Percentiles rank a stretch among this genome's conserved stretches.
These are phyloP conservation scores for Ogataea degrootiae DNA, from an alignment of 805 yeast species.

Conservation along the genomic window DNA sequence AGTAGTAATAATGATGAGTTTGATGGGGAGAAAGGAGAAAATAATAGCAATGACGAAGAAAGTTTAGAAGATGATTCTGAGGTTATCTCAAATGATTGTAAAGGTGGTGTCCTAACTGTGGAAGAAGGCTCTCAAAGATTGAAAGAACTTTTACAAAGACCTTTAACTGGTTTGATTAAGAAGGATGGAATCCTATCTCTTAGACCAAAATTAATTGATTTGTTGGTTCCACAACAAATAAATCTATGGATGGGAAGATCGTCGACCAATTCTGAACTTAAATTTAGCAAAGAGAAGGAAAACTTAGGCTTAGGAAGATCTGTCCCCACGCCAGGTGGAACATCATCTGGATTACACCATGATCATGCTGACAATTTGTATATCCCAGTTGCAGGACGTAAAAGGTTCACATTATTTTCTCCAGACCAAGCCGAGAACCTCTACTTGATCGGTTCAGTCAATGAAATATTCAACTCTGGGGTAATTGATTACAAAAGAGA, in stretches of 20 bases:
- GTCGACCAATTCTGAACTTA: conserved; percentile 11
- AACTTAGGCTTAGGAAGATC: conserved; percentile 47
- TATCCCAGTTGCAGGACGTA: conserved; percentile 53
- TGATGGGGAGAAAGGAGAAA: conserved; percentile 16
- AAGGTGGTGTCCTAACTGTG: conserved; percentile 22
- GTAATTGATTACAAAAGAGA: conserved; percentile 58
- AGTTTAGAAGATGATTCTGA: conserved; percentile 9
- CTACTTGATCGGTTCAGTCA: conserved; percentile 62
- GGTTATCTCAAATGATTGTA: conserved; percentile 10
- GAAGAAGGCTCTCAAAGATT: conserved; percentile 39
- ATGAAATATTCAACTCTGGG: conserved; percentile 52
- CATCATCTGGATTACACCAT: conserved; percentile 73
- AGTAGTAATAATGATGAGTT: conserved; percentile 12
- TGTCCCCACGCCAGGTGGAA: conserved; percentile 44
- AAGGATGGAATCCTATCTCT: conserved; percentile 31
- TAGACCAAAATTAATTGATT: conserved; percentile 36
- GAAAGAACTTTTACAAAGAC: conserved; percentile 54
- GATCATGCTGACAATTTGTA: conserved; percentile 78
- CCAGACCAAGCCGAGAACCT: conserved; percentile 58
- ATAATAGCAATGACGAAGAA: conserved; percentile 19
- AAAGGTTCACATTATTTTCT: conserved; percentile 62
- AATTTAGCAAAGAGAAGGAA: conserved; percentile 9
- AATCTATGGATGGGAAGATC: conserved; percentile 68
- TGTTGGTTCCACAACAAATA: conserved; percentile 61
- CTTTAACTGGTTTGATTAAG: conserved; percentile 43